These are phyloP conservation scores for Polyporus tsugae DNA, from an alignment of 1,284 basidiomycete genomes.

Conservation along the genomic window DNA sequence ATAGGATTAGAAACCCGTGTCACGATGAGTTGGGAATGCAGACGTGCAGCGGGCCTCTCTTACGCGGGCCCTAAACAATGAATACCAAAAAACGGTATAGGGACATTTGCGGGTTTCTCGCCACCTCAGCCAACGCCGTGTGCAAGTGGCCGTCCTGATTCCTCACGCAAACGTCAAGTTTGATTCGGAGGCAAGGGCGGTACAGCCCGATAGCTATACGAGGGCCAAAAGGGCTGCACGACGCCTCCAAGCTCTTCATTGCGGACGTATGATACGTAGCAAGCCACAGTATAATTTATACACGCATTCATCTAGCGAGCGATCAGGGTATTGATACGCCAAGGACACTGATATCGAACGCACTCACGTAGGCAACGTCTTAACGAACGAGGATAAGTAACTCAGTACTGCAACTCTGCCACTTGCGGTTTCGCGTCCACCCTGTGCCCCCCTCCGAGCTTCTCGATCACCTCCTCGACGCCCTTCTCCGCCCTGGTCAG, in stretches of 20 bases:
- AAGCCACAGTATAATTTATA: not conserved
- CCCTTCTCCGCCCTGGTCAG: constrained; percentile 47
- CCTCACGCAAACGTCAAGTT: not conserved
- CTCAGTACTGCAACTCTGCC: constrained; percentile 27
- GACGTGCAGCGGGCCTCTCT: not conserved
- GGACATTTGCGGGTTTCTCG: no score
- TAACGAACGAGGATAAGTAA: not conserved
- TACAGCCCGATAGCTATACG: not conserved
- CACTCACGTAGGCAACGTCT: not conserved
- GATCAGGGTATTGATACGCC: not conserved
- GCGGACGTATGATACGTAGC: not conserved
- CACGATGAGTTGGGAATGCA: not conserved
- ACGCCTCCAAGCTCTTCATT: not conserved
- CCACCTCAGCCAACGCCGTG: no score
- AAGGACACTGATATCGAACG: not conserved
- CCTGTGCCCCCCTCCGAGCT: constrained; percentile 40
- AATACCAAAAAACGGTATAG: no score
- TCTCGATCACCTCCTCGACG: constrained; percentile 46
- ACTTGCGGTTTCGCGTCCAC: constrained; percentile 28
- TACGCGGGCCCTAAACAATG: no score
- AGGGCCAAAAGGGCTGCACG: not conserved
- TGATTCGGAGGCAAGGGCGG: not conserved
- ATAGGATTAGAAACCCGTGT: no score
- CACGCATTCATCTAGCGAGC: not conserved
- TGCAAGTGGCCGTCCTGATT: not conserved